Evolutionary conservation across 495 filamentous ascomycete genomes (phyloP).

Genomic region (Aspergillus heteromorphus): DNA sequence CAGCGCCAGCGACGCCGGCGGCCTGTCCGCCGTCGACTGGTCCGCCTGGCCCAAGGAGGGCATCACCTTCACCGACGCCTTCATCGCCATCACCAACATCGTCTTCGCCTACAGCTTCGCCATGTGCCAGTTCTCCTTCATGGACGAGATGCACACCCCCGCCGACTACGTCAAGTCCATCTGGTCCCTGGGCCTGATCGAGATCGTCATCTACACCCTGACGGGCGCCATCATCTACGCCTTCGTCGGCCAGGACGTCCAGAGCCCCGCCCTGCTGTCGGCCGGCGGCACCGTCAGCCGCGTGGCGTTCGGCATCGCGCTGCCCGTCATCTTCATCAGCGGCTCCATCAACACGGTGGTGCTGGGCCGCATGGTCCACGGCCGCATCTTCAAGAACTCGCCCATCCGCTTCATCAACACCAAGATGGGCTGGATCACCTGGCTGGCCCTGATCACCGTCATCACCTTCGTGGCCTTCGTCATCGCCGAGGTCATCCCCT

Average conservation of each 20-base stretch:
- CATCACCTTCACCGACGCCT: conserved; percentile 29
- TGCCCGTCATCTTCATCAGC: conserved; percentile 67
- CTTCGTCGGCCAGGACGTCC: conserved; percentile 60
- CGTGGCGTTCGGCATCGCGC: conserved; percentile 64
- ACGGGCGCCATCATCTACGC: conserved; percentile 62
- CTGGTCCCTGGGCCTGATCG: conserved; percentile 49
- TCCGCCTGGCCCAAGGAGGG: conserved; percentile 33
- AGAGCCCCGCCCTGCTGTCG: conserved; percentile 61
- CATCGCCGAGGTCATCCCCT: conserved; percentile 62
- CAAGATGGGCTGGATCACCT: conserved; percentile 51
- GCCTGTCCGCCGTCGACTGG: conserved; percentile 29
- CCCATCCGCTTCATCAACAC: conserved; percentile 55
- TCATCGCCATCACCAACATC: conserved; percentile 66
- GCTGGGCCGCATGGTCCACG: conserved; percentile 54
- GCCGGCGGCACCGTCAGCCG: conserved; percentile 54
- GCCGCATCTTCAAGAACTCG: conserved; percentile 49
- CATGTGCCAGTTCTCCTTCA: conserved; percentile 66
- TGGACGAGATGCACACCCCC: conserved; percentile 68
- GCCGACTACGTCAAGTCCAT: conserved; percentile 58
- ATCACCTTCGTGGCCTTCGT: conserved; percentile 58
- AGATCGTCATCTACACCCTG: conserved; percentile 61
- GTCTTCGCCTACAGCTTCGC: conserved; percentile 61
- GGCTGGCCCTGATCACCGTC: conserved; percentile 47
- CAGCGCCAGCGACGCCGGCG: conserved; percentile 26
- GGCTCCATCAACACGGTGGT: conserved; percentile 59